Conservation (phyloP, 2,329 filamentous ascomycete genomes). For the Diaporthe eres region DNA sequence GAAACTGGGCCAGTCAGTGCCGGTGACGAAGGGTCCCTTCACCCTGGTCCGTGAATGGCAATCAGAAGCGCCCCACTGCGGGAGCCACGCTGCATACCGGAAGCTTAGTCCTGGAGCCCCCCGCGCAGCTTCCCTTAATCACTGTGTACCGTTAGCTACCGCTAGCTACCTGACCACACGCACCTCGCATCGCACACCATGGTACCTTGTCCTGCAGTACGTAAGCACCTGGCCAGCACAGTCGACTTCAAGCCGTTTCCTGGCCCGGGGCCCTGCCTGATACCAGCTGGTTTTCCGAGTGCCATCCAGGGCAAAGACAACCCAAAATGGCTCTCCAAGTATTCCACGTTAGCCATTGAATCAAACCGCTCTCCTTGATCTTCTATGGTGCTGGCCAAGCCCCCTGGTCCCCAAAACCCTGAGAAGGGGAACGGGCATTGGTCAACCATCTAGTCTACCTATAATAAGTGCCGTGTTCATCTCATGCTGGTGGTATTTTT, state of each 20-base stretch:
- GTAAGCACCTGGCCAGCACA: conserved; percentile 7
- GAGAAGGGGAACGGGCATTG: not conserved
- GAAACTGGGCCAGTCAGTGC: conserved; percentile 25
- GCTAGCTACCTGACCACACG: not conserved
- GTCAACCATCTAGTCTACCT: not conserved
- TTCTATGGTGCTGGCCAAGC: not conserved
- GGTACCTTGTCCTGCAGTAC: not conserved
- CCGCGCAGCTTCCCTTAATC: not conserved
- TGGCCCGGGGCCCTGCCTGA: not conserved
- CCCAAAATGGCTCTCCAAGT: not conserved
- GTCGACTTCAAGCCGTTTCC: not conserved
- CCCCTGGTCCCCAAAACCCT: not conserved
- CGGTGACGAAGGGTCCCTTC: conserved; percentile 8
- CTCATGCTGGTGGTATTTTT: no score
- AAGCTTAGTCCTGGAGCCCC: conserved; percentile 18
- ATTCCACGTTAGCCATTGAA: not conserved
- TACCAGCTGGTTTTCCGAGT: not conserved
- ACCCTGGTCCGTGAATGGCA: conserved; percentile 21
- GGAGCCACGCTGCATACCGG: conserved; percentile 23
- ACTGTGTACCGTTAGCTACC: not conserved
- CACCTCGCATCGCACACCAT: not conserved
- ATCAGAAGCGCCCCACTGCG: conserved; percentile 29
- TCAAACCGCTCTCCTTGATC: not conserved
- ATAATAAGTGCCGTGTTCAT: not conserved
- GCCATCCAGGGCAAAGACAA: not conserved